Evolutionary conservation across 2,329 filamentous ascomycete genomes (phyloP), one percentile per base, ranked within the genome.

Genomic region (Knoxdaviesia proteae): DNA sequence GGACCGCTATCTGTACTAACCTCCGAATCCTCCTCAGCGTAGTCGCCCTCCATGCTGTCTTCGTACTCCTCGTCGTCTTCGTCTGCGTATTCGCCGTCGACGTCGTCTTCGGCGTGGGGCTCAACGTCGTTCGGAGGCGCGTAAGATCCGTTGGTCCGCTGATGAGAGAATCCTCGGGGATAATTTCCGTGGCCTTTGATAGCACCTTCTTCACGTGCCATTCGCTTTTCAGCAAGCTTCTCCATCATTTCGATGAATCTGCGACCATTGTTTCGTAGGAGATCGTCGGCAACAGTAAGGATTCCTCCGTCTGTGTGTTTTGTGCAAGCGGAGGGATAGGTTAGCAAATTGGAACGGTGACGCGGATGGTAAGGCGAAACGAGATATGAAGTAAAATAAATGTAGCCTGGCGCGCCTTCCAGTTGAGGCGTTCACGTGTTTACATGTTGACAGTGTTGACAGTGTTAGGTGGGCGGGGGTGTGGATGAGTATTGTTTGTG

Each of bases 191-290:
- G 41, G 7, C 45, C 52, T 36, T 34, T 34, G 47, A 78, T 77
- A 41, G 84, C 83, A 56, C 94, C 86, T 62, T 90, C 87, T 64
- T 96, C 88, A 51, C 90, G 80, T 56, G 87, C 84, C 88, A 98
- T 94, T 53, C 90, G 77, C 53, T 88, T 83, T 63, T 98, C 90
- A 35, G 90, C 90, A 53, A 98, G 72, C 63, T 96, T 88, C 60
- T 98, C 90, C 90, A 98, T 98, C 90, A 98, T 98, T 59, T 98
- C 90, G 61, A 98, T 98, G 64, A 98, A 98, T 56, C 94, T 93
- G 61, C 93, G 94, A 54, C 90, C 90, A 61, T 98, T 90, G 61
- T 98, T 98, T 61, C 96, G 96, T 49, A 98, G 73, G 50, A 98
- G 70, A 63, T 98, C 90, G 67, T 98, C 90, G 59, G 90, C 90